Percentiles rank a stretch among this genome's conserved stretches.
Evolutionary conservation across 257 asterid species (phyloP).

Genomic region (Capsicum pubescens): DNA sequence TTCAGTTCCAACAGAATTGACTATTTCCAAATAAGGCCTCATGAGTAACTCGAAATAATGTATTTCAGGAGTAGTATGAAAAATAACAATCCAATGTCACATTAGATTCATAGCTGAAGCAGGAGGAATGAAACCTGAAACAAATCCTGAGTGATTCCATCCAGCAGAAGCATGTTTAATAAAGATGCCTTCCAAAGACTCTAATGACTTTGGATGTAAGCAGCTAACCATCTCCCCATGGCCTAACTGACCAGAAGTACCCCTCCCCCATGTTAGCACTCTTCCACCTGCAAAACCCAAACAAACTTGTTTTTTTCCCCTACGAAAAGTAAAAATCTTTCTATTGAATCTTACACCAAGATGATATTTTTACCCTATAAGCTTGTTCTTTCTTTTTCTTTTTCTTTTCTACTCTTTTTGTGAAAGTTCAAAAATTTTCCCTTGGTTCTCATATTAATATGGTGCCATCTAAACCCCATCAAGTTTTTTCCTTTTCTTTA

Average conservation of each 20-base stretch:
- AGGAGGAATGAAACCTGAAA: constrained; percentile 58
- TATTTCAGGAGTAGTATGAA: neutral
- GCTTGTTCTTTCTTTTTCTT: neutral
- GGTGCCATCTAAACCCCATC: neutral
- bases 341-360: neutral
- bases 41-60: neutral
- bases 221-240: constrained; percentile 67
- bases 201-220: constrained; percentile 53
- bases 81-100: neutral
- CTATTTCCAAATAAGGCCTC: neutral
- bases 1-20: neutral
- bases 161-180: constrained; percentile 82
- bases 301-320: neutral
- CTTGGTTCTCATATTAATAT: too few relatives aligned
- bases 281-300: constrained; percentile 62
- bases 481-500: neutral
- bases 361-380: neutral
- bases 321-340: neutral
- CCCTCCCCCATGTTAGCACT: constrained; percentile 95
- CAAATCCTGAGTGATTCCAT: constrained; percentile 95
- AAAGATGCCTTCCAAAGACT: constrained; percentile 50
- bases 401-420: neutral
- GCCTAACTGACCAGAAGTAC: constrained; percentile 88
- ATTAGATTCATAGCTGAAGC: constrained; percentile 6
- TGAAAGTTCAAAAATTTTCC: neutral